These are phyloP conservation scores for Daedaleopsis sinensis DNA, from an alignment of 768 basidiomycete species.

Conservation along the genomic window DNA sequence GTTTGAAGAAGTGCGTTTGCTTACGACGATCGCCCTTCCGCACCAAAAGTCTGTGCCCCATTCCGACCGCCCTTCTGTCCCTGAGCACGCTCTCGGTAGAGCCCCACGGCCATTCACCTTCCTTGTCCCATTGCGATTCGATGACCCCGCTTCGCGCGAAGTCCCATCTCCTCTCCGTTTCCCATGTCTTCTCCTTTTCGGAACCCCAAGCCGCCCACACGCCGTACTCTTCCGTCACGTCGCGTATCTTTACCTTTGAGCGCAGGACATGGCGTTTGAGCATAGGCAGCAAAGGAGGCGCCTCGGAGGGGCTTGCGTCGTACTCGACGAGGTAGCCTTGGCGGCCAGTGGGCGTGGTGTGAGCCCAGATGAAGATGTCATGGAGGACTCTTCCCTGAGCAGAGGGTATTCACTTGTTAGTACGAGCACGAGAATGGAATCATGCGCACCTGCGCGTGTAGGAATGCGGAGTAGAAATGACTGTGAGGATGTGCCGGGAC, in stretches of 20 bases:
- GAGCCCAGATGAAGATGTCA: conserved; percentile 84
- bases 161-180: conserved; percentile 52
- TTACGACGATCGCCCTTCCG: conserved; percentile 73
- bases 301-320: conserved; percentile 62
- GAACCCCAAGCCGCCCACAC: conserved; percentile 84
- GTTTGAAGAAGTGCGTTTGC: conserved; percentile 35
- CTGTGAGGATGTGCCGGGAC: conserved; percentile 21
- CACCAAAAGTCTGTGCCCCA: conserved; percentile 77
- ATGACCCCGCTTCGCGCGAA: conserved; percentile 73
- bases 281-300: conserved; percentile 62
- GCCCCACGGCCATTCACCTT: conserved; percentile 62
- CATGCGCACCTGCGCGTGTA: conserved; percentile 30
- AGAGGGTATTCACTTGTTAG: background rate
- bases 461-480: conserved; percentile 30
- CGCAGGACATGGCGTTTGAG: conserved; percentile 87
- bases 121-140: conserved; percentile 71
- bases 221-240: conserved; percentile 77
- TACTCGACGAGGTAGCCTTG: conserved; percentile 72
- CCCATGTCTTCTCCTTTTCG: conserved; percentile 35
- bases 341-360: conserved; percentile 43
- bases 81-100: conserved; percentile 49
- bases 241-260: conserved; percentile 82
- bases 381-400: conserved; percentile 80
- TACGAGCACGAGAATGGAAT: background rate
- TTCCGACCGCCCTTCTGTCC: conserved; percentile 73